phyloP scores from a whole-genome alignment of 2,329 filamentous ascomycete genomes.

The Trichoderma simmonsii region DNA sequence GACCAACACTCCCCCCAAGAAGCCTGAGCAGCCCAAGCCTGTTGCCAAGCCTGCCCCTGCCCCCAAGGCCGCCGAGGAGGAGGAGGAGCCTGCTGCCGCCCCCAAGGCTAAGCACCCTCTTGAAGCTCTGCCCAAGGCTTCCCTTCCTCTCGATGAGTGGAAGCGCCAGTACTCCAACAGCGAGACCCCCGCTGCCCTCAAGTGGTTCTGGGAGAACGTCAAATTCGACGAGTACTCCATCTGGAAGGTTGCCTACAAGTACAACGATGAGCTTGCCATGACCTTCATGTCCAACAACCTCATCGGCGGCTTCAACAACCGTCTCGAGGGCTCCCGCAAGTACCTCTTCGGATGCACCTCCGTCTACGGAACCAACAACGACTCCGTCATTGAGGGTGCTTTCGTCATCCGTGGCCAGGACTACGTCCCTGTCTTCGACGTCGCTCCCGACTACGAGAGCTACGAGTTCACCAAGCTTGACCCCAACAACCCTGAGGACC shows the following conservation, averaged over 20 bases:
- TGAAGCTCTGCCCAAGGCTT: slow-evolving; percentile 75
- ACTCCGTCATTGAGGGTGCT: slow-evolving; percentile 87
- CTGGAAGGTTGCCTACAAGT: slow-evolving; percentile 96
- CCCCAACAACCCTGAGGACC: slow-evolving; percentile 78
- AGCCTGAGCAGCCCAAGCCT: slow-evolving; percentile 69
- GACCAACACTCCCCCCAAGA: slow-evolving; percentile 69
- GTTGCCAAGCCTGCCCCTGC: slow-evolving; percentile 52
- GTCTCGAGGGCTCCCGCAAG: slow-evolving; percentile 97
- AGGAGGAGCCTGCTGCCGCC: slow-evolving; percentile 38
- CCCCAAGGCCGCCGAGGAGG: slow-evolving; percentile 26
- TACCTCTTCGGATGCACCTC: slow-evolving; percentile 89
- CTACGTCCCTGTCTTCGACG: slow-evolving; percentile 80
- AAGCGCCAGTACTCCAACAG: slow-evolving; percentile 99
- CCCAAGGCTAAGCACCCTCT: slow-evolving; percentile 97
- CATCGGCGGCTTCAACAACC: slow-evolving; percentile 95
- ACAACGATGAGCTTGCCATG: slow-evolving; percentile 95
- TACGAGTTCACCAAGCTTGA: slow-evolving; percentile 98
- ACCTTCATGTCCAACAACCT: slow-evolving; percentile 99
- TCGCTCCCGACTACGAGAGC: slow-evolving; percentile 95
- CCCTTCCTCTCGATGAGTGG: slow-evolving; percentile 89
- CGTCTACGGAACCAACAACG: slow-evolving; percentile 85
- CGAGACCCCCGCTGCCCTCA: slow-evolving; percentile 79
- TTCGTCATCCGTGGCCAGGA: slow-evolving; percentile 95
- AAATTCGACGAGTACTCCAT: slow-evolving; percentile 94
- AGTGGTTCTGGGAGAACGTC: slow-evolving; percentile 98